Base-by-base conservation (phyloP, 192 early-diverging fungal species). In the Chytriomyces hyalinus region DNA sequence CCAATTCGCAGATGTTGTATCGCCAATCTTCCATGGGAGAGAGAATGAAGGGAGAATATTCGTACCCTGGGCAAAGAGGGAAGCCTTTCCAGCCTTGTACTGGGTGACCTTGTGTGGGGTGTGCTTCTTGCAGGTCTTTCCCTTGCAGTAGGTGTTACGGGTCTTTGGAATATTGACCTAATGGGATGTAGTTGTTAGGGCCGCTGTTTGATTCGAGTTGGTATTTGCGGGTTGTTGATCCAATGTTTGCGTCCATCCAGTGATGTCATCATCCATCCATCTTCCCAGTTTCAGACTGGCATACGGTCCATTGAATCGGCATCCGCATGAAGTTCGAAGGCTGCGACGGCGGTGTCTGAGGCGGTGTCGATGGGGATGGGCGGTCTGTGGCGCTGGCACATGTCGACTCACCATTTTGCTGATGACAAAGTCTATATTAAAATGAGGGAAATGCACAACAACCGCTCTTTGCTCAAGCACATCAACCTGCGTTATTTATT, bases 1-100 rank as follows among this genome's bases (percentile, higher is more conserved):
- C 53, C 24, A 15, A 65, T 76, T 45, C 28, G 17, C 13, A 60
- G 70, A 24, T 0, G 48, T 64, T 46, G 2, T 13, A 17, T 43
- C 26, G 68, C 68, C 15, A 15, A 3, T 26, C 43, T 24, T 15
- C n/a, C 47, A 3, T 43, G 44, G 22, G 20, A 2, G 22, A 45
- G 28, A 45, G 44, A 13, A 62, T 26, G 36, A 6, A 43, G 48
- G 10, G 73, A 57, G 6, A 82, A 36, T 36, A 36, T 36, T 36
- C 87, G 84, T 85, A 98, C 97, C 97, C 91, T 99, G 97, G 81
- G 95, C 96, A 83, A 96, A 99, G 80, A 97, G 91, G 77, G 97
- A 99, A 80, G 92, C 96, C 93, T 99, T 98, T 80, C 97, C 97
- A 75, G 94, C 95, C 95, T 98, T 99, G 96, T 99, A 98, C 90